Base-by-base conservation (phyloP, 208 protist genomes). In the Trypanosoma avium region DNA sequence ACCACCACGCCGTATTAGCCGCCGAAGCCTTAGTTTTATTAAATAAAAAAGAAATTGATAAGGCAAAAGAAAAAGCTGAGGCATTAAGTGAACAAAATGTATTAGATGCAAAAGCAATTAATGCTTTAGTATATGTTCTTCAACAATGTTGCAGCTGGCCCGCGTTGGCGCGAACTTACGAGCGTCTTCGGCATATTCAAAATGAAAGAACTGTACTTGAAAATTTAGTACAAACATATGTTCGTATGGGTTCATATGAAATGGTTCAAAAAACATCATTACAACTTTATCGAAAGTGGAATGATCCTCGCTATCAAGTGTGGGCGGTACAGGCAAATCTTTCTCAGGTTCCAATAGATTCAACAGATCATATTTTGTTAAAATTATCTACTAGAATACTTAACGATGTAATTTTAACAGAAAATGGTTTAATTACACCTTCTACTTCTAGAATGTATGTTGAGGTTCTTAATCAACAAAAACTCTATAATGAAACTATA, bases 281-380 rank as follows among this genome's bases (percentile, higher is more conserved):
- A 27, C 76, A 82, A 53, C 78, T 93, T 10, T 77, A 88, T 55
- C 83, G 82, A 13, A 67, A 76, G 58, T 81, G 81, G 76, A 77
- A 47, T 27, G 73, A 89, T 60, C 68, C 76, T 26, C 77, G 81
- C 30, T 88, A 95, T 67, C 86, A 88, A 43, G 77, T 90, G 53
- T 95, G 90, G 86, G 70, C 82, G 43, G 82, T 95, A 56, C 83
- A 93, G 77, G 81, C 82, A 21, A 86, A 77, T 59, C 73, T 93
- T 30, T 83, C 73, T 7, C 90, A 90, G 66, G 84, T 93, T 47
- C 86, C 86, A n/a, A 53, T 54, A 4, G 82, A 79, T 57, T 77
- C 68, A 60, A 79, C 50, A 22, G 83, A 91, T 57, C 73, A 91
- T 73, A 58, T 92, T 50, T 56, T 86, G 38, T 71, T 95, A 42